Evolutionary conservation across 2,329 filamentous ascomycete genomes (phyloP).

Genomic region (Dryadomyces quercus-mongolicae): DNA sequence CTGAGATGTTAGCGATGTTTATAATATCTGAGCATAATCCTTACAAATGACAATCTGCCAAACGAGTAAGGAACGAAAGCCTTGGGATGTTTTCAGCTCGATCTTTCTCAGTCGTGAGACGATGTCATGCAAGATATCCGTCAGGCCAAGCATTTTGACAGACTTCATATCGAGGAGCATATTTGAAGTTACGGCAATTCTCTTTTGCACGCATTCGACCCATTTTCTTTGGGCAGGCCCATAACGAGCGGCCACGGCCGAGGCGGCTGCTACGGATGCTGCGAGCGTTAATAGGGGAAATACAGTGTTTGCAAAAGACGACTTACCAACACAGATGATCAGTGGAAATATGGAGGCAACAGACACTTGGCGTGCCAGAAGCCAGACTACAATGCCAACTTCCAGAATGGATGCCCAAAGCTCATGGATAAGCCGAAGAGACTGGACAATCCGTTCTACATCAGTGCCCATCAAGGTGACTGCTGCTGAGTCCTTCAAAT

Average conservation of each 20-base stretch:
- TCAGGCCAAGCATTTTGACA: background rate
- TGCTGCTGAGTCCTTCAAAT: constrained; percentile 8
- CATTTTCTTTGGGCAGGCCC: background rate
- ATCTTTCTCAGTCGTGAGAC: background rate
- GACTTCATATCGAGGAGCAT: background rate
- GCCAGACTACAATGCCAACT: constrained; percentile 7
- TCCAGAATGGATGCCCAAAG: constrained; percentile 8
- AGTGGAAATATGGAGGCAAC: background rate
- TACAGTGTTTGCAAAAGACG: too few species aligned
- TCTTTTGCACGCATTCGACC: background rate
- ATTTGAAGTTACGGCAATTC: background rate
- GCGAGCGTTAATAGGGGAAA: background rate
- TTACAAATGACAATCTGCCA: background rate
- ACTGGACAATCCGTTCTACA: constrained; percentile 15
- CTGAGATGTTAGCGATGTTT: background rate
- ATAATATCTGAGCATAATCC: background rate
- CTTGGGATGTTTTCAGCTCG: background rate
- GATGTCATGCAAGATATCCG: background rate
- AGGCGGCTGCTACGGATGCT: background rate
- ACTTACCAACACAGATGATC: background rate
- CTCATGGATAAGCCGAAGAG: constrained; percentile 16
- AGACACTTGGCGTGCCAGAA: constrained; percentile 5
- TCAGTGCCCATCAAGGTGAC: constrained; percentile 20
- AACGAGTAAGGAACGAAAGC: background rate
- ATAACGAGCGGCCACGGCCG: background rate